Conservation (phyloP, 202 grass and related monocot genomes). For the Setaria italica region DNA sequence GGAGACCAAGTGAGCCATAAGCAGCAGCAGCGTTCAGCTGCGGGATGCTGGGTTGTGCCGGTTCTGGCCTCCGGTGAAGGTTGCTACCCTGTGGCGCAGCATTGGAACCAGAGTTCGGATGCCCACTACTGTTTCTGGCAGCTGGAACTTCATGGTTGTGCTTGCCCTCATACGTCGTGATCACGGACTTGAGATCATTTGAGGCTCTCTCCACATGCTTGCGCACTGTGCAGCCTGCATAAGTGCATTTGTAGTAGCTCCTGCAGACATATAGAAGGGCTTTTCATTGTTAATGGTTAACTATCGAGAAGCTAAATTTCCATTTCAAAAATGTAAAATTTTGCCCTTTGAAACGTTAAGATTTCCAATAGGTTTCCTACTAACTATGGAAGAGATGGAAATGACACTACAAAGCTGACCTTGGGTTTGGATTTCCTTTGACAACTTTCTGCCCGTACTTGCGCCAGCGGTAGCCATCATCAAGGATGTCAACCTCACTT, state of each 20-base stretch:
- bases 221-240: conserved; percentile 68
- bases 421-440: conserved; percentile 94
- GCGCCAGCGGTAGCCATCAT: conserved; percentile 93
- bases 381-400: background rate
- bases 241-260: conserved; percentile 94
- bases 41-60: conserved; percentile 33
- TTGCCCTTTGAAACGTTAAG: background rate
- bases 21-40: conserved; percentile 25
- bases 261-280: conserved; percentile 43
- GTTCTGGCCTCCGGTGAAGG: conserved; percentile 45
- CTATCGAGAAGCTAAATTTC: background rate
- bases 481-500: conserved; percentile 91
- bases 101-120: conserved; percentile 31
- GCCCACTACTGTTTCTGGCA: conserved; percentile 57
- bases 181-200: conserved; percentile 83
- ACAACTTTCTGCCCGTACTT: conserved; percentile 97
- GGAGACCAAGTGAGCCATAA: conserved; percentile 43
- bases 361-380: conserved; percentile 13
- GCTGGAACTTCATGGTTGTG: conserved; percentile 92
- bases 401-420: conserved; percentile 45
- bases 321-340: background rate
- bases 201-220: conserved; percentile 88
- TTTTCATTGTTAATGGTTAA: conserved; percentile 1
- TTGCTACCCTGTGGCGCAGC: conserved; percentile 5
- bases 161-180: conserved; percentile 86